A percentile compares a stretch with the other conserved stretches of the same genome.
These are phyloP conservation scores for Schizophyllum amplum DNA, from an alignment of 1,284 basidiomycete species.

Conservation along the genomic window DNA sequence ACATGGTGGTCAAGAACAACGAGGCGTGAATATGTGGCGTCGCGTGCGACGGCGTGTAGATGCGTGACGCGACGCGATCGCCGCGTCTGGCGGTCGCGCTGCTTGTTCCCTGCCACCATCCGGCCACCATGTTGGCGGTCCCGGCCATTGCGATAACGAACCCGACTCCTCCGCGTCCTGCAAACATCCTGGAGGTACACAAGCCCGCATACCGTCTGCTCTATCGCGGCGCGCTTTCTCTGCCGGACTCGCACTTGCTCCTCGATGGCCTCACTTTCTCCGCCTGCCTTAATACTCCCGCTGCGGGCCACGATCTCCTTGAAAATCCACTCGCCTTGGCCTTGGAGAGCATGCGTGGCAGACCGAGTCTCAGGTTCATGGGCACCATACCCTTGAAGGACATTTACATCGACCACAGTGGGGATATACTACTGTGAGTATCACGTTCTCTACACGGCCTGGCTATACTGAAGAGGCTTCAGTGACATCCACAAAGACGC, in stretches of 20 bases:
- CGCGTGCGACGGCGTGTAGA: background rate
- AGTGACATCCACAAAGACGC: slow-evolving; percentile 70
- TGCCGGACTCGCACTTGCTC: slow-evolving; percentile 62
- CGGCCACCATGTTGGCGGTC: background rate
- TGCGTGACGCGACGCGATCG: background rate
- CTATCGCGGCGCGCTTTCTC: slow-evolving; percentile 67
- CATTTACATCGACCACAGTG: slow-evolving; percentile 51
- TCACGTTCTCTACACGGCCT: background rate
- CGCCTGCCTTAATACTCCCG: slow-evolving; percentile 35
- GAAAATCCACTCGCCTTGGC: slow-evolving; percentile 64
- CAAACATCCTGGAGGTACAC: too few species aligned
- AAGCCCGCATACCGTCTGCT: slow-evolving; percentile 38
- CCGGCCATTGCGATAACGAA: background rate
- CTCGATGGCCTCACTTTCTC: slow-evolving; percentile 71
- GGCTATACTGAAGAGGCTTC: slow-evolving; percentile 3
- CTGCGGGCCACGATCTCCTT: slow-evolving; percentile 34
- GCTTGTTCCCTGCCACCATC: too few species aligned
- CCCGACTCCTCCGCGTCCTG: background rate
- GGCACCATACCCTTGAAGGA: slow-evolving; percentile 45
- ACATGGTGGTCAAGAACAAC: too few species aligned
- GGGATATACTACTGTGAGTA: slow-evolving; percentile 55
- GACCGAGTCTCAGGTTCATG: slow-evolving; percentile 52
- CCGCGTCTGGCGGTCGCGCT: too few species aligned
- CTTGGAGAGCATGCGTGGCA: slow-evolving; percentile 73
- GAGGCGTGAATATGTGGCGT: background rate